Conservation (phyloP, 1,139 yeast genomes). For the Taiozyma sp. region DNA sequence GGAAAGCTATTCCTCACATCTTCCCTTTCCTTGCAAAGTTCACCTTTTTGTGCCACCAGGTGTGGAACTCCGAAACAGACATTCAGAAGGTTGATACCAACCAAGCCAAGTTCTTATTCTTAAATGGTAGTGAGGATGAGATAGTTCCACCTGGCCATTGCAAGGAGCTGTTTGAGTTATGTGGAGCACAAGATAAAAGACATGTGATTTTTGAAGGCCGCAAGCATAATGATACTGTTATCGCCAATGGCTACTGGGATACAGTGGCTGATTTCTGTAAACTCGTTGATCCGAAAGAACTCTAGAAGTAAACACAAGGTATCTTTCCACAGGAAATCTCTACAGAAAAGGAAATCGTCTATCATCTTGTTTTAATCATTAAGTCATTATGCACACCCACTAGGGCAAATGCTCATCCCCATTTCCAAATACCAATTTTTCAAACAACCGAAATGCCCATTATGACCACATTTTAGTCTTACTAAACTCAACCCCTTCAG, state of each 20-base stretch:
- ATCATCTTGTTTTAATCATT: not conserved
- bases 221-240: constrained; percentile 74
- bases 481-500: constrained; percentile 66
- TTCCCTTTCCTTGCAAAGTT: constrained; percentile 63
- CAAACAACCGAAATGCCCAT: constrained; percentile 80
- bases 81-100: constrained; percentile 45
- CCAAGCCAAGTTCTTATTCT: constrained; percentile 57
- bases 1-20: constrained; percentile 76
- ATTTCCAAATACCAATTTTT: constrained; percentile 70
- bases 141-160: constrained; percentile 88
- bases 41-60: constrained; percentile 63
- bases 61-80: constrained; percentile 74
- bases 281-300: constrained; percentile 11
- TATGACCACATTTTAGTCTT: constrained; percentile 78
- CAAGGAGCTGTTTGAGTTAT: constrained; percentile 49
- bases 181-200: constrained; percentile 40
- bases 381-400: constrained; percentile 47
- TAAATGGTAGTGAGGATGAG: constrained; percentile 78
- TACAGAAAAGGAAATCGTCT: not conserved
- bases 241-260: constrained; percentile 73
- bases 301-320: not conserved
- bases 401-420: constrained; percentile 70
- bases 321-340: not conserved
- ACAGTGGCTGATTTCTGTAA: constrained; percentile 51
- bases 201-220: constrained; percentile 53